Evolutionary conservation across 208 protist genomes (phyloP), one percentile per base, ranked within the genome.

Genomic region (Trypanosoma mega): DNA sequence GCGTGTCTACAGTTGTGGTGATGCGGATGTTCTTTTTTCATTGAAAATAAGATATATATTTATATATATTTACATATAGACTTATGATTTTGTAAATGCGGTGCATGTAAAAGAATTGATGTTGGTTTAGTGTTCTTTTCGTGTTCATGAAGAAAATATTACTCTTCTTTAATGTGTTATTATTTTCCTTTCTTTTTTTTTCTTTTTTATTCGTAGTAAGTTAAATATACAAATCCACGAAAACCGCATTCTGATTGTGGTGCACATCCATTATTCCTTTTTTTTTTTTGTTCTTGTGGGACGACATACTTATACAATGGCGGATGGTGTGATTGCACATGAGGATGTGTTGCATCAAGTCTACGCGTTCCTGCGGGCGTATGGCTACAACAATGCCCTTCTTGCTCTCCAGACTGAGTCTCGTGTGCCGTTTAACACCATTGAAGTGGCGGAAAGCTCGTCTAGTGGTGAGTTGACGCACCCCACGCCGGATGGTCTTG

Each of bases 401-500:
- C 63, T 76, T 24, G 85, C 84, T 0, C 65, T 94, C 24, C 84
- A 94, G 54, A 74, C 70, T 23, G 87, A 94, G 68, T 90, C 87
- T 0, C 78, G 80, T 16, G 65, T 92, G 4, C 82, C 87, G 23
- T 88, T 90, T 59, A 94, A 94, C 62, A 75, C 74, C 8, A 83
- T 94, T 26, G 75, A 80, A 29, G 51, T 74, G 27, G 49, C 60
- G 18, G 29, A 68, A 21, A 21, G 59, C 26, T 6, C 6, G 34
- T 6, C 8, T 12, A 12, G 34, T 12, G 34, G 16, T 36, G 14
- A n/a, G 20, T 31, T 43, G 53, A 2, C 53, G 1, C 18, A 29
- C 7, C 53, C 63, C 0, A 71, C 68, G 18, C 60, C 69, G 39
- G 62, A 49, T 23, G 66, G 36, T 2, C 64, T 95, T 9, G 77